Evolutionary conservation across 2,329 filamentous ascomycete genomes (phyloP), one percentile per base, ranked within the genome.

Genomic region (Pseudomassariella vexata): DNA sequence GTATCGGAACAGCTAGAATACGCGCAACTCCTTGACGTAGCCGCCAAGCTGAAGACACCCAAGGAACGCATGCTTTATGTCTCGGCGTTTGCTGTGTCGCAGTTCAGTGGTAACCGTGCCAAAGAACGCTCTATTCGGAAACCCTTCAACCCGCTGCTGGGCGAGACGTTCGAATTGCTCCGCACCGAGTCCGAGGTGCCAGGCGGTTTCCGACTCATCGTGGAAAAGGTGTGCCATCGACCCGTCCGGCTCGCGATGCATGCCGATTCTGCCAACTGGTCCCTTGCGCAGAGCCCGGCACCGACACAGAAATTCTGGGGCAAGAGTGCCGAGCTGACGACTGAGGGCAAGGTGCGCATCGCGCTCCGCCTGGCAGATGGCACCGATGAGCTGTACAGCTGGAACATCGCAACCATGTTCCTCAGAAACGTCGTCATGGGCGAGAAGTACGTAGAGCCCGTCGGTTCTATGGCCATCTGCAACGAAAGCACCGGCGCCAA

Each of bases 351-450:
- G 17, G 80, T 87, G 4, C 77, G 89, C 29, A 69, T 95, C 23
- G 77, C 80, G 23, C 65, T 98, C 18, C 80, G 72, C 17, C 54
- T 80, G 30, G 45, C 68, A 1, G 74, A 92, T 52, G 71, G 73
- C 3, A 74, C 67, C 2, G 84, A 86, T 34, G 90, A 96, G 54
- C 73, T 79, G 39, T 98, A 90, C 63, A 89, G 81, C 46, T 98
- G 88, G 87, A 82, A 75, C 27, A 72, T 86, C 12, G 87, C 90
- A 2, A 95, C 87, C 5, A 86, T 85, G 44, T 96, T 95, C 61
- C 63, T 98, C 34, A 79, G 92, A 28, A 98, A 98, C 55, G 87
- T 98, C 32, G 94, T 98, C 34, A 90, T 94, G 48, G 92, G 92
- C 23, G 77, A 98, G 60, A 98, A 96, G 60, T 98, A 98, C 53